Evolutionary conservation across 176 grass and related monocot genomes (phyloP).

Genomic region (Bromus sterilis): DNA sequence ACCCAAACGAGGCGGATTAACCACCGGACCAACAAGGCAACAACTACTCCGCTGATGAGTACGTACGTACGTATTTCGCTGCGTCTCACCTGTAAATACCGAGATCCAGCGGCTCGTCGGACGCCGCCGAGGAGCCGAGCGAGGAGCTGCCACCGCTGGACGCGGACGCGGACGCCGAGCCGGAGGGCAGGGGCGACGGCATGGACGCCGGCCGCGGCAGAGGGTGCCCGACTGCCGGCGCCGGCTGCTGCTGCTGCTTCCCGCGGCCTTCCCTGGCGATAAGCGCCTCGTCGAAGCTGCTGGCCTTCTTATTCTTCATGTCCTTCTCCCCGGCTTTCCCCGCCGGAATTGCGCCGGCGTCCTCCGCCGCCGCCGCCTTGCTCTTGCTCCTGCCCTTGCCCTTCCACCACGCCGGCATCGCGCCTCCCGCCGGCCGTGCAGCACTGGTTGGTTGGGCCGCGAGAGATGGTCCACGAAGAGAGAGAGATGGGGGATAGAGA

Average conservation of each 20-base stretch:
- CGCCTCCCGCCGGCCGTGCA: not conserved
- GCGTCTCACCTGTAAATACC: conserved; percentile 38
- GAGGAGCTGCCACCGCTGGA: conserved; percentile 42
- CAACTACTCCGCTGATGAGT: not conserved
- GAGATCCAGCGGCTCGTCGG: conserved; percentile 59
- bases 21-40: not conserved
- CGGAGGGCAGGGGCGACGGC: conserved; percentile 20
- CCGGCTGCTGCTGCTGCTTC: not conserved
- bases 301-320: conserved; percentile 25
- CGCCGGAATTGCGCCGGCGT: not conserved
- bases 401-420: conserved; percentile 72
- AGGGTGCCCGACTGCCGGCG: conserved; percentile 21
- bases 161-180: conserved; percentile 1
- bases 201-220: conserved; percentile 44
- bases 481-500: not conserved
- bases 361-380: not conserved
- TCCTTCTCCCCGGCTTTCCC: not conserved
- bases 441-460: not conserved
- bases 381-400: conserved; percentile 19
- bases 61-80: not conserved
- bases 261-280: not conserved
- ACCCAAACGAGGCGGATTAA: not conserved
- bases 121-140: conserved; percentile 50
- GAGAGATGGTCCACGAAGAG: not conserved
- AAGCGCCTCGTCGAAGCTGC: conserved; percentile 60